Evolutionary conservation across 129 eudicot genomes (phyloP).

Genomic region (Glebionis coronaria): DNA sequence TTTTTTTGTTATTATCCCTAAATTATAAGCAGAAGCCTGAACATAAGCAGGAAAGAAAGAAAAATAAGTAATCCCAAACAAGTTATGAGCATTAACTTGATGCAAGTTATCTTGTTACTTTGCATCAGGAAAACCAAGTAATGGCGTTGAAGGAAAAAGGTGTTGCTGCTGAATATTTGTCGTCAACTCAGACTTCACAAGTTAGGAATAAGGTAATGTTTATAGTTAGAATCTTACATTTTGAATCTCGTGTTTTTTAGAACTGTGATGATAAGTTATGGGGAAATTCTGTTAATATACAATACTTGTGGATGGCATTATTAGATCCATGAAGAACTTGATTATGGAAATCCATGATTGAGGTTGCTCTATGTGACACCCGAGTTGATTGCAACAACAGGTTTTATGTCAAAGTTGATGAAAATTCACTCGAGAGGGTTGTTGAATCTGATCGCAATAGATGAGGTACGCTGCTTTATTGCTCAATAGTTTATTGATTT

Average conservation of each 20-base stretch:
- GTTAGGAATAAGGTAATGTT: slow-evolving; percentile 68
- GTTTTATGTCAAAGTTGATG: slow-evolving; percentile 66
- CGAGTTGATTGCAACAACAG: slow-evolving; percentile 89
- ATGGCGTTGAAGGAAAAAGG: slow-evolving; percentile 80
- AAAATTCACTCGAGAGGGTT: slow-evolving; percentile 76
- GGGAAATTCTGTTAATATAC: not conserved
- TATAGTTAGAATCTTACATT: slow-evolving; percentile 3
- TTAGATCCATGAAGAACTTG: slow-evolving; percentile 85
- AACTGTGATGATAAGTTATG: not conserved
- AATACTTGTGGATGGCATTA: not conserved
- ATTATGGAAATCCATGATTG: slow-evolving; percentile 82
- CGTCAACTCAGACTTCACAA: slow-evolving; percentile 76
- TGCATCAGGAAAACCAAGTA: slow-evolving; percentile 88
- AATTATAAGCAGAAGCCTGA: no score
- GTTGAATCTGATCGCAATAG: slow-evolving; percentile 84
- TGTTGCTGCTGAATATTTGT: slow-evolving; percentile 86
- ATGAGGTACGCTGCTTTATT: slow-evolving; percentile 58
- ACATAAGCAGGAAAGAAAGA: no score
- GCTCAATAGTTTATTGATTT: not conserved
- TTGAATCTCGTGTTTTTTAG: not conserved
- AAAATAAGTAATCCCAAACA: no score
- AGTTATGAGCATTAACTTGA: not conserved
- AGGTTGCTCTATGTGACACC: slow-evolving; percentile 96
- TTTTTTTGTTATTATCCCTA: no score
- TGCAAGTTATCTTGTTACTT: slow-evolving; percentile 9